phyloP scores from a whole-genome alignment of 2,329 filamentous ascomycete genomes.

The Hyphodiscus sp. region DNA sequence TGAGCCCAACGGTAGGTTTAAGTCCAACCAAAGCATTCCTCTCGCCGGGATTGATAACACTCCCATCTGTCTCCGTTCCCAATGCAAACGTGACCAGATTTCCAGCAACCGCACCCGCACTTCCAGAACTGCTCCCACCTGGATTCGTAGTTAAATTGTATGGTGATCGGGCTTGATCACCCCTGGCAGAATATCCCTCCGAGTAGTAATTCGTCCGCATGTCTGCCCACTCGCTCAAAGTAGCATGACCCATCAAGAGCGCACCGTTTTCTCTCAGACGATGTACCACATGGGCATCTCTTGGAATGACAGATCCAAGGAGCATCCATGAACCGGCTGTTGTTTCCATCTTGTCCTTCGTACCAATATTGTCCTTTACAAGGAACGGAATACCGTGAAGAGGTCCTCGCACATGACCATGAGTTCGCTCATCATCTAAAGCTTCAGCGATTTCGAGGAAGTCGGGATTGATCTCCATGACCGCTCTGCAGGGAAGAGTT shows the following conservation, averaged over 20 bases:
- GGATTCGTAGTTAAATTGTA: conserved; percentile 66
- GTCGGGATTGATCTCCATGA: conserved; percentile 65
- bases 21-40: conserved; percentile 64
- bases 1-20: conserved; percentile 70
- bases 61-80: conserved; percentile 70
- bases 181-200: conserved; percentile 59
- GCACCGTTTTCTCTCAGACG: conserved; percentile 54
- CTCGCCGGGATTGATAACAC: conserved; percentile 65
- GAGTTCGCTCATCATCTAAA: conserved; percentile 53
- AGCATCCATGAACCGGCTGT: conserved; percentile 66
- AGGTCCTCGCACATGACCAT: conserved; percentile 52
- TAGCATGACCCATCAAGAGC: conserved; percentile 64
- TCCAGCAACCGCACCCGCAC: conserved; percentile 55
- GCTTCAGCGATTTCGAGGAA: conserved; percentile 52
- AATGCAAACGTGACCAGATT: conserved; percentile 59
- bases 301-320: conserved; percentile 56
- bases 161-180: conserved; percentile 56
- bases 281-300: conserved; percentile 59
- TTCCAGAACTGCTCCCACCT: conserved; percentile 63
- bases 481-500: conserved; percentile 34
- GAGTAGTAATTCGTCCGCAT: conserved; percentile 63
- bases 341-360: conserved; percentile 64
- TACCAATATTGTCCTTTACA: conserved; percentile 68
- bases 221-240: conserved; percentile 67
- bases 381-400: conserved; percentile 72